These are phyloP conservation scores for Exophiala sideris DNA, from an alignment of 2,329 filamentous ascomycete species.

Conservation along the genomic window DNA sequence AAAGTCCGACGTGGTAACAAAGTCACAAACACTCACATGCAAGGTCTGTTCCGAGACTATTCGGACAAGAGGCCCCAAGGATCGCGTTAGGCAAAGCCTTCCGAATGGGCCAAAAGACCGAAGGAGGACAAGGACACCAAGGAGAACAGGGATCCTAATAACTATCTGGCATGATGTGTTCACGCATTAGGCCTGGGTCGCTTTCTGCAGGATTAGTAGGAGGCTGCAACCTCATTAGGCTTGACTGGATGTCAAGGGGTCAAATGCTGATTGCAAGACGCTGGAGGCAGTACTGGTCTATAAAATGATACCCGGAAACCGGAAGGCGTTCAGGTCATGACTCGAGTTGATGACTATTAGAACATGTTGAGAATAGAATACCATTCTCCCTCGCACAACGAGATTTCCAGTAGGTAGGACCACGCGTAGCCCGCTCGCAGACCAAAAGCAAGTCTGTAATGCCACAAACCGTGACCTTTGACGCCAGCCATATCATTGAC, in stretches of 20 bases:
- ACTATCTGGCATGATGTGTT: too few relatives aligned
- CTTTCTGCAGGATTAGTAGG: too few relatives aligned
- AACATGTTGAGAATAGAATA: too few relatives aligned
- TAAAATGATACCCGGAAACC: neutral
- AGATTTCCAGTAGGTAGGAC: too few relatives aligned
- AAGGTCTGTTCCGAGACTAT: slow-evolving; percentile 25
- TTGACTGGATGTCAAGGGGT: neutral
- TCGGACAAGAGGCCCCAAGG: slow-evolving; percentile 21
- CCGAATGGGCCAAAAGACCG: neutral
- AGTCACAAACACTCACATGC: slow-evolving; percentile 86
- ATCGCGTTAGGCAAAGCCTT: slow-evolving; percentile 6
- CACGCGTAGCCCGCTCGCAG: too few relatives aligned
- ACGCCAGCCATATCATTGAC: neutral
- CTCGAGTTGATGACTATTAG: too few relatives aligned
- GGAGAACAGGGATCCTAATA: neutral
- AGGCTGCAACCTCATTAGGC: too few relatives aligned
- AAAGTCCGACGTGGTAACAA: slow-evolving; percentile 72
- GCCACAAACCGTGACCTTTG: too few relatives aligned
- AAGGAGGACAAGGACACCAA: neutral
- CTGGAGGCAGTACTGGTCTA: neutral
- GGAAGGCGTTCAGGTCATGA: too few relatives aligned
- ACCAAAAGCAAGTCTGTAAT: too few relatives aligned
- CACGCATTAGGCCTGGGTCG: too few relatives aligned
- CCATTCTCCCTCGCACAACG: too few relatives aligned
- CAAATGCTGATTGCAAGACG: neutral